A percentile compares a stretch with the other conserved stretches of the same genome.
Evolutionary conservation across 2,329 filamentous ascomycete species (phyloP).

Genomic region (Davidsoniella neocaledoniae): DNA sequence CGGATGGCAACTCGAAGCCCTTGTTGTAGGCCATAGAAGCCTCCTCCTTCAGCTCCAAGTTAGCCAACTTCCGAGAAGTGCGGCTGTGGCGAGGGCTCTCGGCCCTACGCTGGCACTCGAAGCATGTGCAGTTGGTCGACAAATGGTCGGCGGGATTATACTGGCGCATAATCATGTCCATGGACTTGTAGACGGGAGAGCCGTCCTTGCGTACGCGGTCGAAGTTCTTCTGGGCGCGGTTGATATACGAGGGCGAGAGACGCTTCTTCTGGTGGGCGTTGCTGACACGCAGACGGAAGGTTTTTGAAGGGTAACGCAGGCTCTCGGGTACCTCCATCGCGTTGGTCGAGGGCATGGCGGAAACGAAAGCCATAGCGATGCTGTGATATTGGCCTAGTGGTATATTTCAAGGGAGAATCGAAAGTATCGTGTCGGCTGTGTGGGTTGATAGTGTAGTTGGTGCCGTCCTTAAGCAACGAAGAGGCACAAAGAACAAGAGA

Average conservation of each 20-base stretch:
- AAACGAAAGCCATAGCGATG: background rate
- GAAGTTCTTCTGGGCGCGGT: slow-evolving; percentile 2
- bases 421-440: too few relatives aligned
- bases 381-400: background rate
- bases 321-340: background rate
- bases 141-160: background rate
- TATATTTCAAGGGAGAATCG: background rate
- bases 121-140: background rate
- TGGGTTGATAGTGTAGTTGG: too few relatives aligned
- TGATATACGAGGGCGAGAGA: slow-evolving; percentile 1
- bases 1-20: slow-evolving; percentile 3
- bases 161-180: background rate
- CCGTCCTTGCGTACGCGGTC: slow-evolving; percentile 7
- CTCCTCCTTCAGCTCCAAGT: slow-evolving; percentile 3
- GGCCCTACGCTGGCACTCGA: background rate
- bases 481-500: too few relatives aligned
- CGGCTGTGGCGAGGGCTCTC: background rate
- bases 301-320: background rate
- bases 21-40: slow-evolving; percentile 1
- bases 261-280: slow-evolving; percentile 1
- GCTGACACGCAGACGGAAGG: background rate
- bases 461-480: too few relatives aligned
- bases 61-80: background rate
- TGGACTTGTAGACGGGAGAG: background rate
- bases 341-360: too few relatives aligned